Conservation (phyloP, 148 eudicot genomes). For the Suaeda aralocaspica region DNA sequence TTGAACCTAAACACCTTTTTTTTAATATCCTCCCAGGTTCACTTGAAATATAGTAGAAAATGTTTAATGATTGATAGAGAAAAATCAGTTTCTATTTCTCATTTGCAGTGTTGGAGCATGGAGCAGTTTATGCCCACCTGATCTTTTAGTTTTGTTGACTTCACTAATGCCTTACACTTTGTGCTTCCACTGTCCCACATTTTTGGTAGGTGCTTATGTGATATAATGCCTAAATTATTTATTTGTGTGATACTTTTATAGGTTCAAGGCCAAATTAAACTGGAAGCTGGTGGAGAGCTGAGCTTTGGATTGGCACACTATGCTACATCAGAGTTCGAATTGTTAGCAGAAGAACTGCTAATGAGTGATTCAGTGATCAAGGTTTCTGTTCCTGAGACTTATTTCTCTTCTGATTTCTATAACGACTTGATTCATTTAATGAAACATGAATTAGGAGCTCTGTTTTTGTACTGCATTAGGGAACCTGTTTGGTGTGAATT, state of each 20-base stretch:
- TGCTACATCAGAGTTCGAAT: constrained; percentile 85
- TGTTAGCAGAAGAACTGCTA: constrained; percentile 89
- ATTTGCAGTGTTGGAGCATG: background rate
- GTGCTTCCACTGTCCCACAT: background rate
- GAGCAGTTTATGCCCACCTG: background rate
- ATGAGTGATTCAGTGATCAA: constrained; percentile 94
- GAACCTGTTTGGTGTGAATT: background rate
- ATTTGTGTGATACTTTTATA: constrained; percentile 28
- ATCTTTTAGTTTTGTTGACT: background rate
- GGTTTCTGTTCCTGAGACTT: constrained; percentile 36
- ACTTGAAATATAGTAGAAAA: background rate
- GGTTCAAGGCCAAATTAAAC: constrained; percentile 95
- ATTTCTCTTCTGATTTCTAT: background rate
- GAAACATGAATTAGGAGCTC: background rate
- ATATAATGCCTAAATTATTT: constrained; percentile 4
- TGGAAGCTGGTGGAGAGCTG: constrained; percentile 64
- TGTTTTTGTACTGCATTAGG: background rate
- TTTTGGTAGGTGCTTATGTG: background rate
- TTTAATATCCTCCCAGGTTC: background rate
- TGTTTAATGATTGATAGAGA: background rate
- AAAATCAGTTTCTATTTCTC: background rate
- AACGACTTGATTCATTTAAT: background rate
- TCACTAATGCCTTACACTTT: background rate
- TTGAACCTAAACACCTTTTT: background rate
- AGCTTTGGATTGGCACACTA: constrained; percentile 92